Percentiles rank a stretch among this genome's conserved stretches.
These are phyloP conservation scores for Geotrichum siamense DNA, from an alignment of 1,139 yeast genomes.

Conservation along the genomic window DNA sequence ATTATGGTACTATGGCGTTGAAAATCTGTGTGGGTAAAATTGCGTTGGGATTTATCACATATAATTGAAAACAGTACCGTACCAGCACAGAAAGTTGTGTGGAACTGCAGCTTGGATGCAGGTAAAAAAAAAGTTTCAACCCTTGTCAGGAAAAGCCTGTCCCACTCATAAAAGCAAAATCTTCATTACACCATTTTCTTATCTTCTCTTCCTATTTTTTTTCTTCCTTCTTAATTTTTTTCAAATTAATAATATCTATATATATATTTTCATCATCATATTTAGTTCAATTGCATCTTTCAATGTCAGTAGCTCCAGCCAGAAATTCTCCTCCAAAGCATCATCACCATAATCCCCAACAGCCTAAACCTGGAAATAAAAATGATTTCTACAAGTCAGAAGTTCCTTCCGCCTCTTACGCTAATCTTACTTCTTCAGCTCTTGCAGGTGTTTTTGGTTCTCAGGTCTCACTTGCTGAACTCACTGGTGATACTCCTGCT, in stretches of 20 bases:
- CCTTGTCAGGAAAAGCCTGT: too few relatives aligned
- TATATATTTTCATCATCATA: not conserved
- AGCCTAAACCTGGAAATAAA: not conserved
- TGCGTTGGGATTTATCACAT: too few relatives aligned
- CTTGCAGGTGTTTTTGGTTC: constrained; percentile 36
- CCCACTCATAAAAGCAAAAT: too few relatives aligned
- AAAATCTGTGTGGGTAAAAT: too few relatives aligned
- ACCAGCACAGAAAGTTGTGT: too few relatives aligned
- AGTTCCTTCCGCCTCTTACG: constrained; percentile 21
- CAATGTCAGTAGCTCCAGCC: constrained; percentile 17
- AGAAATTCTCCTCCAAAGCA: constrained; percentile 5
- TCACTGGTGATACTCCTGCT: constrained; percentile 30
- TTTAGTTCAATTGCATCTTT: not conserved
- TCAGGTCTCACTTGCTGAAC: constrained; percentile 34
- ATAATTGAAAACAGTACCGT: too few relatives aligned
- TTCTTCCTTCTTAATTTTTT: not conserved
- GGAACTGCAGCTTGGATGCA: too few relatives aligned
- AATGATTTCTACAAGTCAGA: constrained; percentile 3
- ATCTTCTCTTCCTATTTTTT: too few relatives aligned
- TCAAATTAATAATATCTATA: not conserved
- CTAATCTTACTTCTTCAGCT: constrained; percentile 30
- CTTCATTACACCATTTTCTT: too few relatives aligned
- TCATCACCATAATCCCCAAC: not conserved
- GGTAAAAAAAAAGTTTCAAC: too few relatives aligned
- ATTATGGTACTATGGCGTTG: too few relatives aligned